Evolutionary conservation across 768 basidiomycete genomes (phyloP).

Genomic region (Coprinellus micaceus): DNA sequence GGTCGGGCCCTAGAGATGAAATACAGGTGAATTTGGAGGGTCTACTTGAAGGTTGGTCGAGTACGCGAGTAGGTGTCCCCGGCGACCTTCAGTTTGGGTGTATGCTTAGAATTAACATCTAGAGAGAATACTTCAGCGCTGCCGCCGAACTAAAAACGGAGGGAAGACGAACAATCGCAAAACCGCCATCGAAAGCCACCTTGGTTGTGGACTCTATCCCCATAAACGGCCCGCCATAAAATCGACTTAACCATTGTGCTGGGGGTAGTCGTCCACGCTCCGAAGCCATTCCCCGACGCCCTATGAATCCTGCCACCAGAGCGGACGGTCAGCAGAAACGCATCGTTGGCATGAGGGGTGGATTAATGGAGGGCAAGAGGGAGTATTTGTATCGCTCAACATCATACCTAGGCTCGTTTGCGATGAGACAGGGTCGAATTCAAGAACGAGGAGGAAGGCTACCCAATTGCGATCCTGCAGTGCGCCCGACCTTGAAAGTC

Average conservation of each 20-base stretch:
- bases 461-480: no score
- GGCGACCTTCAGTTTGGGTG: constrained; percentile 35
- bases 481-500: constrained; percentile 35
- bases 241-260: constrained; percentile 28
- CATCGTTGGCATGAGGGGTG: background rate
- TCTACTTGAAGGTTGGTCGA: constrained; percentile 32
- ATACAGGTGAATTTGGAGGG: constrained; percentile 38
- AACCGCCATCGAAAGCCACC: constrained; percentile 30
- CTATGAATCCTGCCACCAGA: constrained; percentile 33
- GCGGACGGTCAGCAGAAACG: constrained; percentile 5
- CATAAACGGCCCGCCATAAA: constrained; percentile 31
- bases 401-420: constrained; percentile 26
- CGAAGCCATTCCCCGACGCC: constrained; percentile 28
- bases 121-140: no score
- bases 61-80: constrained; percentile 22
- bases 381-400: constrained; percentile 32
- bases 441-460: no score
- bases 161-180: constrained; percentile 32
- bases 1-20: constrained; percentile 33
- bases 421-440: constrained; percentile 30
- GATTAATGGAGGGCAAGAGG: constrained; percentile 32
- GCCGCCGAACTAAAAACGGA: no score
- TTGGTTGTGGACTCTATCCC: constrained; percentile 37
- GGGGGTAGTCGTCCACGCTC: constrained; percentile 30
- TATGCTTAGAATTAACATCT: constrained; percentile 33